phyloP scores from a whole-genome alignment of 1,139 yeast genomes.

The Pichia sp. region DNA sequence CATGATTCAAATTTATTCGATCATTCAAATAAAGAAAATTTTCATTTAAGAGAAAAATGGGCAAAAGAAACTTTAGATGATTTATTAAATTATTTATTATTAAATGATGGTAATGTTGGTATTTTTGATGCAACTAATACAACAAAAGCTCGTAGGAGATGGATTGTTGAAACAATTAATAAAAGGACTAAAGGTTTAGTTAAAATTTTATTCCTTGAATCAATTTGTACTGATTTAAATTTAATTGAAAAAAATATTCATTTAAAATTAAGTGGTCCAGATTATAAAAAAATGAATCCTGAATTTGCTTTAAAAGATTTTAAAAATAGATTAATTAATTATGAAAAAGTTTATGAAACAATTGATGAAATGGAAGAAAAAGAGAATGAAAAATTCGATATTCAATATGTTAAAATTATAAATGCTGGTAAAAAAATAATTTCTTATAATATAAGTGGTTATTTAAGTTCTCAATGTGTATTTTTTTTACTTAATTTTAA shows the following conservation, averaged over 20 bases:
- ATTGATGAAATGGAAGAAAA: slow-evolving; percentile 30
- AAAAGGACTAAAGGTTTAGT: slow-evolving; percentile 69
- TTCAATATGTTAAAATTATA: slow-evolving; percentile 31
- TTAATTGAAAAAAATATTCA: slow-evolving; percentile 81
- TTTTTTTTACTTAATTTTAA: slow-evolving; percentile 31
- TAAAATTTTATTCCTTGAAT: slow-evolving; percentile 80
- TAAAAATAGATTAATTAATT: slow-evolving; percentile 40
- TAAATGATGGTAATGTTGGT: slow-evolving; percentile 90
- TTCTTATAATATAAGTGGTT: slow-evolving; percentile 31
- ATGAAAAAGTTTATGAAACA: slow-evolving; percentile 48
- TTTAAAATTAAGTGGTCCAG: slow-evolving; percentile 89
- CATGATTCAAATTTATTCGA: slow-evolving; percentile 83
- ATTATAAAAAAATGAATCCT: slow-evolving; percentile 81
- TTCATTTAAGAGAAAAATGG: slow-evolving; percentile 81
- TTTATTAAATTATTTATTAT: slow-evolving; percentile 69
- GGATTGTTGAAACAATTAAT: slow-evolving; percentile 66
- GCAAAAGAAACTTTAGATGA: slow-evolving; percentile 92
- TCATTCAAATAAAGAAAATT: slow-evolving; percentile 63
- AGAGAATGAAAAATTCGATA: slow-evolving; percentile 27
- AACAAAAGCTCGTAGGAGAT: slow-evolving; percentile 67
- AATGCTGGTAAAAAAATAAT: slow-evolving; percentile 31
- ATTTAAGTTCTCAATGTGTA: slow-evolving; percentile 31
- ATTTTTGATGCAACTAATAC: slow-evolving; percentile 95
- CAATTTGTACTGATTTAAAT: slow-evolving; percentile 75
- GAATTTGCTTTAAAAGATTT: slow-evolving; percentile 76